Percentiles rank a stretch among this genome's conserved stretches.
These are phyloP conservation scores for Chloris gayana DNA, from an alignment of 176 grass and related monocot species.

Conservation along the genomic window DNA sequence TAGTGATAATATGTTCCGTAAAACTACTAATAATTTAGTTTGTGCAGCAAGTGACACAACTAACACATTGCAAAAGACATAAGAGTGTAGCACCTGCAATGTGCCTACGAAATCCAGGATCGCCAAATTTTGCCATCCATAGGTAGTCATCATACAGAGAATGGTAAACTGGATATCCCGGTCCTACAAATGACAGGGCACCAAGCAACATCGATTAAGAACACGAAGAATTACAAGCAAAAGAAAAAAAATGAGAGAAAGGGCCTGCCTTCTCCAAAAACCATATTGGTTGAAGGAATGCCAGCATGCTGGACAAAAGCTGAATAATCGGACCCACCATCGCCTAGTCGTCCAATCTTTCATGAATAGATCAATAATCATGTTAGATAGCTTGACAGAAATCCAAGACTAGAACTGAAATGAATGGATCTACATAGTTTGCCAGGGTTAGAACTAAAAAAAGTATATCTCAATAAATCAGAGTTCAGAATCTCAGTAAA, in stretches of 20 bases:
- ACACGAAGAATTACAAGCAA: neutral
- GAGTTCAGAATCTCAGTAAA: neutral
- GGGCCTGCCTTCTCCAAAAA: constrained; percentile 71
- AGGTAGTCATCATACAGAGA: constrained; percentile 83
- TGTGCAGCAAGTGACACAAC: neutral
- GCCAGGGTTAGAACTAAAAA: constrained; percentile 18
- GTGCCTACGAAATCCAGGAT: constrained; percentile 81
- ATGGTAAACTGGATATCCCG: constrained; percentile 82
- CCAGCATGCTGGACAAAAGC: constrained; percentile 83
- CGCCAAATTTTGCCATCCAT: constrained; percentile 91
- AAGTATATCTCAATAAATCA: neutral
- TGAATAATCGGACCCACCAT: constrained; percentile 71
- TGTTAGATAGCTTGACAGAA: neutral
- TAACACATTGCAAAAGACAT: neutral
- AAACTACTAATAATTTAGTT: neutral
- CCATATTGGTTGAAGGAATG: constrained; percentile 70
- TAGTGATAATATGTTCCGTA: too few species aligned
- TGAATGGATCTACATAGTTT: neutral
- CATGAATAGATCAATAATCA: constrained; percentile 28
- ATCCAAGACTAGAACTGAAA: neutral
- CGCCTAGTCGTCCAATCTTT: constrained; percentile 78
- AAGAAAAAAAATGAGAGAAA: neutral
- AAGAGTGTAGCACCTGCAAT: constrained; percentile 54
- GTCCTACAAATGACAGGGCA: constrained; percentile 15
- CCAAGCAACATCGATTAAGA: neutral